Conservation (phyloP, 208 protist genomes). For the Spongospora subterranea region DNA sequence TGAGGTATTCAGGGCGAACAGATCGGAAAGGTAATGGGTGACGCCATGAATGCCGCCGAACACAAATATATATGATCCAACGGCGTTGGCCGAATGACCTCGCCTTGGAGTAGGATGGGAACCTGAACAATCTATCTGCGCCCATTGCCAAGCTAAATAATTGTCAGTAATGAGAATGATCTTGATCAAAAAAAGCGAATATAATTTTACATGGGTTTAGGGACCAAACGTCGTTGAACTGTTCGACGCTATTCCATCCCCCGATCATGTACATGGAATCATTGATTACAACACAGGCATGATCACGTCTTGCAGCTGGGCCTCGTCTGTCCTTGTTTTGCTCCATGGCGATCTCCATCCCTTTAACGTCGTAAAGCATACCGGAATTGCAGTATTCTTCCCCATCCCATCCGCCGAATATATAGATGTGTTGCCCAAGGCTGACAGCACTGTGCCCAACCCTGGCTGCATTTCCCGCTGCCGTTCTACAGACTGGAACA, state of each 20-base stretch:
- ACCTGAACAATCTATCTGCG: background rate
- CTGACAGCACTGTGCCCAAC: conserved; percentile 36
- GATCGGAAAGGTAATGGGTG: conserved; percentile 19
- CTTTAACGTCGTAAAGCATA: conserved; percentile 3
- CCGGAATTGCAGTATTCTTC: conserved; percentile 15
- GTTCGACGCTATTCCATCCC: conserved; percentile 3
- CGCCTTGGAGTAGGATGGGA: background rate
- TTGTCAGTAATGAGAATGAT: background rate
- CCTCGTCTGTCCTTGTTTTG: background rate
- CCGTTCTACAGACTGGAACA: background rate
- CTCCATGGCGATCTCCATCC: background rate
- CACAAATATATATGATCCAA: conserved; percentile 22
- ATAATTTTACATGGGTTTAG: background rate
- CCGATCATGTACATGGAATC: conserved; percentile 11
- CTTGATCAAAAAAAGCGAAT: background rate
- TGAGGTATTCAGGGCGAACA: background rate
- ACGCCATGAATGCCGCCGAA: conserved; percentile 37
- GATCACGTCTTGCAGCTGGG: background rate
- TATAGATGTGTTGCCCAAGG: conserved; percentile 5
- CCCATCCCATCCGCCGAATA: conserved; percentile 50
- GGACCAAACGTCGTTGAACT: conserved; percentile 24
- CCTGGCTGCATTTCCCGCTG: background rate
- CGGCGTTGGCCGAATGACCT: background rate
- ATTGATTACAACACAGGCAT: conserved; percentile 24
- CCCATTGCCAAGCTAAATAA: conserved; percentile 32